Evolutionary conservation across 495 filamentous ascomycete genomes (phyloP), one percentile per base, ranked within the genome.

Genomic region (Penicillium psychrofluorescens): DNA sequence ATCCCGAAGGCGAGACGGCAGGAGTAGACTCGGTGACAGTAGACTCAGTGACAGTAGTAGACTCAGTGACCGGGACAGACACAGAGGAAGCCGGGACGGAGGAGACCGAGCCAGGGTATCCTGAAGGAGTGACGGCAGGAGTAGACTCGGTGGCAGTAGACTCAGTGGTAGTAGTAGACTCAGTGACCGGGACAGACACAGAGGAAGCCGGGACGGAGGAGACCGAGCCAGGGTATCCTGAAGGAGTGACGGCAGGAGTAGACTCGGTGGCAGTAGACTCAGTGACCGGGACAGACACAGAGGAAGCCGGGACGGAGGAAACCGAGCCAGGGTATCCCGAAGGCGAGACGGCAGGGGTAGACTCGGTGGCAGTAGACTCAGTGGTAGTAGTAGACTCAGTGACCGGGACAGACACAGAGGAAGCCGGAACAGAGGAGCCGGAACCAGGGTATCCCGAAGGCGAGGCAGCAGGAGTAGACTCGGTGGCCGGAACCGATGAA

Each of bases 401-500:
- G 7, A 34, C 43, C 11, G 49, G 44, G 35, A 45, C 30, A 30
- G 48, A 22, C n/a, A n/a, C n/a, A n/a, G n/a, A n/a, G n/a, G 12
- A 44, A 40, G 12, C 42, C 43, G 4, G 33, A 33, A 33, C 36
- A 10, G 11, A 32, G 27, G 35, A 38, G 34, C 34, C 35, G 1
- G 45, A 43, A 1, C 16, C 45, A 9, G 36, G 14, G 10, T 31
- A 7, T 13, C 38, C 38, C 32, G 50, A 16, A 29, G 42, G 9
- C 36, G 37, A 29, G 31, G 13, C 49, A 39, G 38, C 36, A 27
- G 45, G 28, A 33, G 31, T 33, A 9, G 31, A 11, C 32, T 37
- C 50, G 34, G 40, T n/a, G 41, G 28, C 42, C 11, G 49, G 44
- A 8, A 46, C 35, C 10, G 40, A 35, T 27, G 46, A 27, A 27